Evolutionary conservation across 1,139 yeast species (phyloP).

Genomic region (Tardiomyces depauwii): DNA sequence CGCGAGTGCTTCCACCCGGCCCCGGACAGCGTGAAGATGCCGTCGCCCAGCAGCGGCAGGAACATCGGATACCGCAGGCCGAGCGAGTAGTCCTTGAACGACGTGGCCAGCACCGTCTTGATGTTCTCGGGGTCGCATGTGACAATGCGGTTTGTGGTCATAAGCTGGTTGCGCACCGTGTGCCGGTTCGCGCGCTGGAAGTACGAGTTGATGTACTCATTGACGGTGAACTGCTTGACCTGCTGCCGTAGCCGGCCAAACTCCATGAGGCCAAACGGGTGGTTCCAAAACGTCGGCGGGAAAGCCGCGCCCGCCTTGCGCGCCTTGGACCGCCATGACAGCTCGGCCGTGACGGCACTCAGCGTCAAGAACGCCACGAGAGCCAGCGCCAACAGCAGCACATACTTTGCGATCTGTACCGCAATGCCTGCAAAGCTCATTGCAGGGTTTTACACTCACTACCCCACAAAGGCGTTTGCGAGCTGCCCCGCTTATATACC

Average conservation of each 20-base stretch:
- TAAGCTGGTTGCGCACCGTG: neutral
- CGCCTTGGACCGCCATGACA: neutral
- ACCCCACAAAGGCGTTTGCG: too few relatives aligned
- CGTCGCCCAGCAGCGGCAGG: constrained; percentile 39
- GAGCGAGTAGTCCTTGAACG: constrained; percentile 35
- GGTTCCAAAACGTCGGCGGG: neutral
- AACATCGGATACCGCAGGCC: constrained; percentile 37
- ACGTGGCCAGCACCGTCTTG: constrained; percentile 13
- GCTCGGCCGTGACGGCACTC: neutral
- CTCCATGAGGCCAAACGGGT: neutral
- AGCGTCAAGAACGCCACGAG: neutral
- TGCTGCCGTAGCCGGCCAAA: neutral
- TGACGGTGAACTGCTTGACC: neutral
- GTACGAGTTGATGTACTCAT: neutral
- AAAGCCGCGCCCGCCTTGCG: neutral
- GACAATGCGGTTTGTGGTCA: neutral
- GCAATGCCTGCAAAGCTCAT: neutral
- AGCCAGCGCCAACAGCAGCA: neutral
- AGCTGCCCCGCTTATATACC: too few relatives aligned
- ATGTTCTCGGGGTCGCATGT: constrained; percentile 32
- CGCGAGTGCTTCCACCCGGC: constrained; percentile 48
- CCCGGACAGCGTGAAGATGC: constrained; percentile 44
- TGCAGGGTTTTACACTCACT: too few relatives aligned
- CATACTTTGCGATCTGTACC: neutral
- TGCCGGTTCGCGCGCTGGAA: neutral